Conservation (phyloP, 1,139 yeast species). For the Candida glucosophila region DNA sequence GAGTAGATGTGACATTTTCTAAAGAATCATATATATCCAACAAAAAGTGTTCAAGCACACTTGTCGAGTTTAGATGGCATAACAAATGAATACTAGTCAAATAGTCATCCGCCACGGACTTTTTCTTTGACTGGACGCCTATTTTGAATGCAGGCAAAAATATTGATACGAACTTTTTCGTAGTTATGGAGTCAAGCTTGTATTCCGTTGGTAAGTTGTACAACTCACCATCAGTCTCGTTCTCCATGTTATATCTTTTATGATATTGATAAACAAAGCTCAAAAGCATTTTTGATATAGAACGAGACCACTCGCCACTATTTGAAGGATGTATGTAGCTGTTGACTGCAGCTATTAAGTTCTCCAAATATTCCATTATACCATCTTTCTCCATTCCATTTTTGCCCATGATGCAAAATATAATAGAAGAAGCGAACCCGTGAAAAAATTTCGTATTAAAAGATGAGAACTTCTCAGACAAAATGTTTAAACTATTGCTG, state of each 20-base stretch:
- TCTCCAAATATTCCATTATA: constrained; percentile 44
- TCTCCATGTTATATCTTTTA: constrained; percentile 45
- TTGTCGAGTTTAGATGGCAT: constrained; percentile 54
- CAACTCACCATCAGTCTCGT: constrained; percentile 28
- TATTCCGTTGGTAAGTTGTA: constrained; percentile 36
- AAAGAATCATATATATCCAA: constrained; percentile 79
- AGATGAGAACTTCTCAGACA: constrained; percentile 30
- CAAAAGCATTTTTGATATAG: constrained; percentile 57
- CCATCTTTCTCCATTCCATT: constrained; percentile 31
- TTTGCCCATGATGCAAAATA: constrained; percentile 56
- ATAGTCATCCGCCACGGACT: constrained; percentile 50
- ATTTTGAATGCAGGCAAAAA: constrained; percentile 51
- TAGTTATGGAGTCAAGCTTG: constrained; percentile 36
- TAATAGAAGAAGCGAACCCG: constrained; percentile 54
- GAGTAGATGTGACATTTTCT: constrained; percentile 74
- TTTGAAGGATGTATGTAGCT: constrained; percentile 92
- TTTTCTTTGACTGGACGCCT: constrained; percentile 74
- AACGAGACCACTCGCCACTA: constrained; percentile 72
- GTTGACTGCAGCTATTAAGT: constrained; percentile 60
- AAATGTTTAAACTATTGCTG: constrained; percentile 44
- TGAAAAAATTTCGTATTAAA: constrained; percentile 38
- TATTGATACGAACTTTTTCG: constrained; percentile 44
- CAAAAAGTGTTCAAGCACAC: constrained; percentile 56
- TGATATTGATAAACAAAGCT: constrained; percentile 51
- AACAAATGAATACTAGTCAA: constrained; percentile 54